These are phyloP conservation scores for Gossypium sturtianum DNA, from an alignment of 345 rosid genomes.

Conservation along the genomic window DNA sequence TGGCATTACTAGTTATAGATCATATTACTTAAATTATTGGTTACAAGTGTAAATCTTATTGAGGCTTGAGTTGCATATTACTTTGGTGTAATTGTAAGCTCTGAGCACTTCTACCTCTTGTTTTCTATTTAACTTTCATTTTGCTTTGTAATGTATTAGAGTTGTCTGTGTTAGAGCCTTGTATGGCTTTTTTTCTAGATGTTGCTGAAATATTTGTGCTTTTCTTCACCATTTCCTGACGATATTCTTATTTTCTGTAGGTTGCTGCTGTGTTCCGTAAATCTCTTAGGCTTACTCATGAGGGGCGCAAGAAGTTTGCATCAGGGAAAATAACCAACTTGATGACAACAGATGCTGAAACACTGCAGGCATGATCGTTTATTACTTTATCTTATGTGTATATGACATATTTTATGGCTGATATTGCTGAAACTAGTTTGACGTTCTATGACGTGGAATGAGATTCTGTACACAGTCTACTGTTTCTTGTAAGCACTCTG, in stretches of 20 bases:
- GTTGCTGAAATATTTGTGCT: background rate
- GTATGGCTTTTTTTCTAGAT: background rate
- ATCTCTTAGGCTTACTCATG: conserved; percentile 87
- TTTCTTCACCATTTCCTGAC: conserved; percentile 6
- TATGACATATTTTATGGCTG: conserved; percentile 7
- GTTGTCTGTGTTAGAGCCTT: background rate
- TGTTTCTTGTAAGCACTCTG: background rate
- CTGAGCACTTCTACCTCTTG: background rate
- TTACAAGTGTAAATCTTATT: background rate
- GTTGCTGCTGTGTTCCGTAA: conserved; percentile 96
- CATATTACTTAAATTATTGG: background rate
- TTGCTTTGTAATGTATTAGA: background rate
- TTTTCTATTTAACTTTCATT: background rate
- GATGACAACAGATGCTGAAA: conserved; percentile 97
- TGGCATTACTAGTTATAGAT: background rate
- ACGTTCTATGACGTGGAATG: background rate
- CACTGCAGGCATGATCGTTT: conserved; percentile 66
- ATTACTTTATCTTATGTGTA: background rate
- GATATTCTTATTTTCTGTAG: conserved; percentile 30
- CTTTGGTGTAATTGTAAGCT: background rate
- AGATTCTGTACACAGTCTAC: background rate
- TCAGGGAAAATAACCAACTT: conserved; percentile 96
- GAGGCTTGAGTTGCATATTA: background rate
- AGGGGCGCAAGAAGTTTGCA: conserved; percentile 74
- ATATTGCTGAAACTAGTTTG: background rate